Evolutionary conservation across 805 yeast genomes (phyloP), one percentile per base, ranked within the genome.

Genomic region (Cyberlindnera sargentensis): DNA sequence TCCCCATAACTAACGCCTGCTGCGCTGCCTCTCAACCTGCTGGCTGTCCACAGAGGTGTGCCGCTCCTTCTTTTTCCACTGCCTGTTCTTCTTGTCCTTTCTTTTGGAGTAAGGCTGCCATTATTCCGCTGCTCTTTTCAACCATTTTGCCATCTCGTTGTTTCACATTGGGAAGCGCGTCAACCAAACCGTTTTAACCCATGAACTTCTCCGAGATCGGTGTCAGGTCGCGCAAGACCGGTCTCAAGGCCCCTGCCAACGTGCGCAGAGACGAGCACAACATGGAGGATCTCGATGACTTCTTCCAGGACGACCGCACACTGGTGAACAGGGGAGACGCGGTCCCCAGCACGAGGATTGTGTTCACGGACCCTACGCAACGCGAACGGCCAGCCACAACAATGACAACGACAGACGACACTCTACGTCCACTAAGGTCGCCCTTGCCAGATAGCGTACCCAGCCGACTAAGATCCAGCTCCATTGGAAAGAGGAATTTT

Each of bases 201-300:
- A 69, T 65, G 76, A 70, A 59, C 49, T 67, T 49, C 58, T 64
- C 62, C 62, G 71, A 67, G 53, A 67, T 70, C n/a, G 89, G 89
- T 2, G 64, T 70, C 31, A 70, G 68, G 53, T 76, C 88, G 34
- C 70, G 90, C n/a, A 80, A 77, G 55, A 80, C 86, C 0, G 88
- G 88, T 6, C 61, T 80, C 15, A 62, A 63, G 41, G 75, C 75
- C 7, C 71, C 66, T 37, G 62, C 63, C 25, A 66, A 70, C 46
- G 62, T 82, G 30, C 65, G 65, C 36, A 71, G 73, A 51, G 84
- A 82, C 57, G 70, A 71, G 39, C 72, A 78, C 52, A 76, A 82
- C 27, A 73, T 82, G 76, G 90, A 83, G 52, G 83, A 79, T 51
- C 57, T 83, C 11, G 81, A 79, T 49, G 88, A 81, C 44, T 83